phyloP scores from a whole-genome alignment of 2,329 filamentous ascomycete genomes.

The Celoporthe dispersa region DNA sequence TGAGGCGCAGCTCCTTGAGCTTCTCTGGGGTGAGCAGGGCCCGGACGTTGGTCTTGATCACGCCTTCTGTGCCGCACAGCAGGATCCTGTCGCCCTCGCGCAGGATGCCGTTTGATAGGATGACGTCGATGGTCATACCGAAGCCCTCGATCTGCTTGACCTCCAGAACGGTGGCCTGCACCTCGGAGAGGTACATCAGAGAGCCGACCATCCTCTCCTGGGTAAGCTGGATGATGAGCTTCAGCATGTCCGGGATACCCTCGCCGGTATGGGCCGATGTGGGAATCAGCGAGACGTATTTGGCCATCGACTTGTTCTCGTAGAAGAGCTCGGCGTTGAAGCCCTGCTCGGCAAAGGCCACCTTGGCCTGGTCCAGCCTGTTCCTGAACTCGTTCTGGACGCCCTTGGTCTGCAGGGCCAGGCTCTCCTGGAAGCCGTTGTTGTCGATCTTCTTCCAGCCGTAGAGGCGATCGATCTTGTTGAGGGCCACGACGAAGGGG shows the following conservation, averaged over 20 bases:
- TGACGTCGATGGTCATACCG: slow-evolving; percentile 97
- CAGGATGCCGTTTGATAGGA: slow-evolving; percentile 93
- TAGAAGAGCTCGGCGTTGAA: slow-evolving; percentile 98
- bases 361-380: slow-evolving; percentile 86
- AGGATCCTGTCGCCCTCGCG: slow-evolving; percentile 94
- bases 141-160: slow-evolving; percentile 99
- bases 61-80: slow-evolving; percentile 93
- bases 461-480: slow-evolving; percentile 99
- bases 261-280: slow-evolving; percentile 99
- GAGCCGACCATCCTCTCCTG: slow-evolving; percentile 97
- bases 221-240: slow-evolving; percentile 87
- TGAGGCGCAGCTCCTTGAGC: slow-evolving; percentile 91
- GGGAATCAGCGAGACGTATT: slow-evolving; percentile 91
- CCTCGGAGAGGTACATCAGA: slow-evolving; percentile 97
- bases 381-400: slow-evolving; percentile 95
- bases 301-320: slow-evolving; percentile 97
- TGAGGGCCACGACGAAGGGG: slow-evolving; percentile 96
- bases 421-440: slow-evolving; percentile 94
- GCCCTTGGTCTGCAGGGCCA: slow-evolving; percentile 86
- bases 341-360: slow-evolving; percentile 92
- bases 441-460: slow-evolving; percentile 99
- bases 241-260: slow-evolving; percentile 98
- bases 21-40: slow-evolving; percentile 91
- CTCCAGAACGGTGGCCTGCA: slow-evolving; percentile 96
- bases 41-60: slow-evolving; percentile 93